Conservation (phyloP, 176 grass and related monocot genomes). For the Ampelocalamus luodianensis region DNA sequence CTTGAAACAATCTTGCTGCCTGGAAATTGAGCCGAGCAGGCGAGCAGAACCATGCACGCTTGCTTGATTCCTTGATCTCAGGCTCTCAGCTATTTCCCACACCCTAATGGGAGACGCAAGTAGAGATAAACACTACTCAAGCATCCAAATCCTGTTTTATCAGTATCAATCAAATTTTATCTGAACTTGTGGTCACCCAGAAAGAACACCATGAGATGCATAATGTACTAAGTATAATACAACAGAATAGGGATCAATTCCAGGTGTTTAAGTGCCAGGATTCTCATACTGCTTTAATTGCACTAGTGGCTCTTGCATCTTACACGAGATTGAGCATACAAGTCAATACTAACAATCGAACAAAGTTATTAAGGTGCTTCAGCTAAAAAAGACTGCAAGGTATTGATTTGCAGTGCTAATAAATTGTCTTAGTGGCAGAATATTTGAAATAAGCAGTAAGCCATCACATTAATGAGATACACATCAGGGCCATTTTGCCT, state of each 20-base stretch:
- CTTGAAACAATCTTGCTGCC: not conserved
- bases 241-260: not conserved
- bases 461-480: not conserved
- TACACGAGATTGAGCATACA: not conserved
- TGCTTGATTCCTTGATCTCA: not conserved
- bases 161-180: not conserved
- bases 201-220: not conserved
- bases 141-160: not conserved
- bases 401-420: not conserved
- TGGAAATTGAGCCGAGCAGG: not conserved
- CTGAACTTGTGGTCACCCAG: not conserved
- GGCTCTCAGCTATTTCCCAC: not conserved
- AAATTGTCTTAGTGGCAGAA: conserved; percentile 5
- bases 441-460: conserved; percentile 21
- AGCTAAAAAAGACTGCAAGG: not conserved
- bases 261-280: not conserved
- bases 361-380: not conserved
- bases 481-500: not conserved
- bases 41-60: not conserved
- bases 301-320: not conserved
- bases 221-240: not conserved
- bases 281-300: not conserved
- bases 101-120: not conserved
- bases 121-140: not conserved
- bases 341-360: not conserved